Conservation (phyloP, 306 rosid genomes). For the Benincasa hispida region DNA sequence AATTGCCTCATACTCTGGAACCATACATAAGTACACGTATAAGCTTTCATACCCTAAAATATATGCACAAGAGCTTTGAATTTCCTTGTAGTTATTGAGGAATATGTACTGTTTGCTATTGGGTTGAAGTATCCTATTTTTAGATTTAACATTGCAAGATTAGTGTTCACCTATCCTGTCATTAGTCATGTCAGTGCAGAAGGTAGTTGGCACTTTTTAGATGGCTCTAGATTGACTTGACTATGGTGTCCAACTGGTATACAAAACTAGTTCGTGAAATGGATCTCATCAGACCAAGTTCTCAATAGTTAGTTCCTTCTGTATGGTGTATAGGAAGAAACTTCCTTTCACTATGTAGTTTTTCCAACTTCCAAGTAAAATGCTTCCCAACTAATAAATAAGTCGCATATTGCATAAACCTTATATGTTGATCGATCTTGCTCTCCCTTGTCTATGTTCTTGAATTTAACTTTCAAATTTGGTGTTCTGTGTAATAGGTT, state of each 20-base stretch:
- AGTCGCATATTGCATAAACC: neutral
- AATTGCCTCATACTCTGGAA: neutral
- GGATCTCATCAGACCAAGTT: neutral
- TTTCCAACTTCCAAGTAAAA: neutral
- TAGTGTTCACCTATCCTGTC: neutral
- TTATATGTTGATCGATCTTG: neutral
- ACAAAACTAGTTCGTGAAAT: neutral
- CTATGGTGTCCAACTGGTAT: neutral
- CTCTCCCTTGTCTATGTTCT: neutral
- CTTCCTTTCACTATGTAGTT: neutral
- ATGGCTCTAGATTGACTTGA: neutral
- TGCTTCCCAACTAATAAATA: neutral
- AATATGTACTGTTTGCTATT: neutral
- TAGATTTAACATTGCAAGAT: neutral
- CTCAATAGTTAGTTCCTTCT: neutral
- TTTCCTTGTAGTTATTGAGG: neutral
- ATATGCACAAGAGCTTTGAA: neutral
- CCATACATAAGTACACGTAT: neutral
- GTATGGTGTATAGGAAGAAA: neutral
- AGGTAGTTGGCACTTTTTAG: neutral
- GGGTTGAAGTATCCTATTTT: neutral
- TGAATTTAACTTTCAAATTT: neutral
- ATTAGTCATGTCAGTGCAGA: neutral
- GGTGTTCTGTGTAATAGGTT: constrained; percentile 28
- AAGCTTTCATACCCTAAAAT: neutral